phyloP scores from a whole-genome alignment of 768 basidiomycete species.

The Lactarius pseudohatsudake region DNA sequence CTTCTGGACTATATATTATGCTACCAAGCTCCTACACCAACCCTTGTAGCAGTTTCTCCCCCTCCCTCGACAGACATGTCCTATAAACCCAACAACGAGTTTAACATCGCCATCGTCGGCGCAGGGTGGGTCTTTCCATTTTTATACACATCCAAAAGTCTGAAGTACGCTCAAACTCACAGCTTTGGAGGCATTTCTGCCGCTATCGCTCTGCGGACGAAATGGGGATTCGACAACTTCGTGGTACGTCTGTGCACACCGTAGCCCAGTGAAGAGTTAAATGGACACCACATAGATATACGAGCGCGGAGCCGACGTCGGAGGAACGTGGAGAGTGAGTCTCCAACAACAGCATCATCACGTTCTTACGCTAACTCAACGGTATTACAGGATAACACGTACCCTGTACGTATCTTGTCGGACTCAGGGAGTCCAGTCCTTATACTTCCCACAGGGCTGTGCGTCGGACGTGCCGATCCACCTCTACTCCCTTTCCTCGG shows the following conservation, averaged over 20 bases:
- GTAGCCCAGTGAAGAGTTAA: neutral
- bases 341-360: neutral
- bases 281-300: constrained; percentile 33
- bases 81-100: neutral
- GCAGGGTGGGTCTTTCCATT: constrained; percentile 27
- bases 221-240: constrained; percentile 35
- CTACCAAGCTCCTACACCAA: neutral
- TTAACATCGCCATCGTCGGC: constrained; percentile 31
- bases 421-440: neutral
- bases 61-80: constrained; percentile 1
- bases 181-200: constrained; percentile 34
- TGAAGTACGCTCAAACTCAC: constrained; percentile 1
- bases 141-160: too few species aligned
- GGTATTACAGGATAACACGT: constrained; percentile 29
- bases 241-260: constrained; percentile 29
- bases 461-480: constrained; percentile 31
- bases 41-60: neutral
- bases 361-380: neutral
- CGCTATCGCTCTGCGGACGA: constrained; percentile 36
- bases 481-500: constrained; percentile 33
- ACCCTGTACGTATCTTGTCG: constrained; percentile 25
- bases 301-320: constrained; percentile 34
- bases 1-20: neutral
- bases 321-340: constrained; percentile 34
- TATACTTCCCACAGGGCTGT: constrained; percentile 29